Base-by-base conservation (phyloP, 371 early-diverging fungal genomes). In the Haplosporangium sp. region DNA sequence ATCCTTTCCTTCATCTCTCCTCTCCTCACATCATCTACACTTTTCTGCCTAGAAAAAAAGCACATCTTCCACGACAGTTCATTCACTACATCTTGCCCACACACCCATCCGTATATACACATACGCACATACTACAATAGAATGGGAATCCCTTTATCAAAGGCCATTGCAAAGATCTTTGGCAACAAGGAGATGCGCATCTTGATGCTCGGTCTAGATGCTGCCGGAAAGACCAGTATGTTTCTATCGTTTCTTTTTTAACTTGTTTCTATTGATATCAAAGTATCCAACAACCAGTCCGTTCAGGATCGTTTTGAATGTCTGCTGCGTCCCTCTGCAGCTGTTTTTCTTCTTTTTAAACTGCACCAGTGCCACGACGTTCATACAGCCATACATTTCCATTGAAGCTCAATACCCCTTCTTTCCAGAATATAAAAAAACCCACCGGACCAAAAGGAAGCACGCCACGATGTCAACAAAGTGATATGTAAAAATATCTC, bases 211-310 rank as follows among this genome's bases (percentile, higher is more conserved):
- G 98, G 98, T 55, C 85, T 95, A 52, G 96, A 97, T 85, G 95
- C 95, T 62, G 94, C 96, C 51, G 98, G 98, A 62, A 97, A 97
- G 86, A 97, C 96, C 69, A 95, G 93, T 89, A 91, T 82, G 84
- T 81, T 12, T 62, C 21, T 38, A 40, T 38, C 36, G 52, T 50
- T 69, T 54, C 10, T 5, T 54, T 48, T 18, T 46, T 45, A n/a
- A 23, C 45, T 47, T 37, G 18, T 18, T 43, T 45, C 38, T 37
- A 23, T 8, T 60, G 10, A 38, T 50, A 4, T 29, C 29, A 29
- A 29, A 4, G 29, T 52, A 48, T 42, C 42, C 38, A 9, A 46
- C 64, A 43, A 45, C 18, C 16, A 29, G 4, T 29, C 29, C 29
- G 29, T 29, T 29, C 4, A 29, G 29, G 4, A 4, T 29, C 29